Conservation (phyloP, 192 early-diverging fungal species). For the Jimgerdemannia flammicorona region DNA sequence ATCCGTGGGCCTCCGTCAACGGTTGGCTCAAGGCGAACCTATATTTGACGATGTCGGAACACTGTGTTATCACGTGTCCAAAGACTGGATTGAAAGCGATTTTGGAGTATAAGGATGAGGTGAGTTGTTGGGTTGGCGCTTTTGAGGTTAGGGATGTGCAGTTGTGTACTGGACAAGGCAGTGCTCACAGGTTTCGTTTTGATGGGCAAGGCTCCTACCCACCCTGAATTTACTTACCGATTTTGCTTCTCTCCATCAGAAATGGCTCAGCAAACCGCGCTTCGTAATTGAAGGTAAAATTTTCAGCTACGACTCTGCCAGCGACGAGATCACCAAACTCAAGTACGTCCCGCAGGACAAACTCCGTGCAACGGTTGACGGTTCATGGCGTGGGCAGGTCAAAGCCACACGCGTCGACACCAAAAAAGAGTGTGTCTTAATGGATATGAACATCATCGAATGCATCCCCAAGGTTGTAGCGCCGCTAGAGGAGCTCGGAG, state of each 20-base stretch:
- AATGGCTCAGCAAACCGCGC: slow-evolving; percentile 63
- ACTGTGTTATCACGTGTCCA: slow-evolving; percentile 57
- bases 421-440: slow-evolving; percentile 31
- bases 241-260: slow-evolving; percentile 6
- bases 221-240: too few relatives aligned
- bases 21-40: slow-evolving; percentile 66
- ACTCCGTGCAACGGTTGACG: slow-evolving; percentile 54
- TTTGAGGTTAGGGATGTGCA: not conserved
- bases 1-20: slow-evolving; percentile 61
- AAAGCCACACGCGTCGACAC: slow-evolving; percentile 20
- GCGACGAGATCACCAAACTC: slow-evolving; percentile 35
- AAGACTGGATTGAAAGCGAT: slow-evolving; percentile 57
- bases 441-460: slow-evolving; percentile 49
- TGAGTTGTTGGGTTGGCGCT: not conserved
- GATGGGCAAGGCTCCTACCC: too few relatives aligned
- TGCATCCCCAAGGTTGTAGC: slow-evolving; percentile 48
- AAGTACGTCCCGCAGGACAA: slow-evolving; percentile 53
- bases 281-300: slow-evolving; percentile 67
- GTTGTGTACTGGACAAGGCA: not conserved
- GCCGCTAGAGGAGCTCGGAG: slow-evolving; percentile 55
- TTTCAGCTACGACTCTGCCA: slow-evolving; percentile 54
- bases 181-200: too few relatives aligned
- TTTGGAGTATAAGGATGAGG: slow-evolving; percentile 70
- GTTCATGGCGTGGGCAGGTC: slow-evolving; percentile 64
- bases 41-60: slow-evolving; percentile 58